A percentile compares a stretch with the other conserved stretches of the same genome.
phyloP scores from a whole-genome alignment of 2,329 filamentous ascomycete genomes.

The Verticillium longisporum region DNA sequence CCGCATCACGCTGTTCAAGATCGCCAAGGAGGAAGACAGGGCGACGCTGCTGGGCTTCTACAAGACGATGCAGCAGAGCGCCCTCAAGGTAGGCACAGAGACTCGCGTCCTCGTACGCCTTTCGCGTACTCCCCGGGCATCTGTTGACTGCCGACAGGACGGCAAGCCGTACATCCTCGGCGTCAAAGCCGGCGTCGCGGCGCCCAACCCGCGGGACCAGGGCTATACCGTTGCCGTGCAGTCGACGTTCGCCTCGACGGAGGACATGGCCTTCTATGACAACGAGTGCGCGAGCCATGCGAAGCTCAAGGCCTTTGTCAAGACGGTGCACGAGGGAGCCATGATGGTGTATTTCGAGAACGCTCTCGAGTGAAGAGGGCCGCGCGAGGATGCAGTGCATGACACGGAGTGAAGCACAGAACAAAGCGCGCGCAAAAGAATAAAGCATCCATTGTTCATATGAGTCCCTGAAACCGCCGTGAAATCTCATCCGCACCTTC shows the following conservation, averaged over 20 bases:
- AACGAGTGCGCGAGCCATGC: slow-evolving; percentile 27
- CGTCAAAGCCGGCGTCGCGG: slow-evolving; percentile 38
- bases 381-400: too few species aligned
- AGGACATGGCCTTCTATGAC: slow-evolving; percentile 59
- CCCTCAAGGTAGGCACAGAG: slow-evolving; percentile 21
- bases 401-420: not conserved
- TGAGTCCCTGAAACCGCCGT: slow-evolving; percentile 23
- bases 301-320: slow-evolving; percentile 22
- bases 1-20: slow-evolving; percentile 31
- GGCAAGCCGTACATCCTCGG: slow-evolving; percentile 54
- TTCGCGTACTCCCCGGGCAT: too few species aligned
- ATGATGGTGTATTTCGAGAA: slow-evolving; percentile 47
- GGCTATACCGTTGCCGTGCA: slow-evolving; percentile 52
- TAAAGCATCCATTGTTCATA: slow-evolving; percentile 5
- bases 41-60: slow-evolving; percentile 22
- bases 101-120: rapidly evolving
- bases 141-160: slow-evolving; percentile 32
- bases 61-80: slow-evolving; percentile 19
- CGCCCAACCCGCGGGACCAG: slow-evolving; percentile 47
- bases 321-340: slow-evolving; percentile 23
- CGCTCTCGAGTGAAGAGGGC: not conserved
- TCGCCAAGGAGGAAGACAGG: slow-evolving; percentile 22
- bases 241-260: slow-evolving; percentile 47
- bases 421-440: not conserved
- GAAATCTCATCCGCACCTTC: slow-evolving; percentile 21